Percentiles rank a stretch among this genome's conserved stretches.
Evolutionary conservation across 202 grass and related monocot genomes (phyloP).

Genomic region (Zoysia matrella): DNA sequence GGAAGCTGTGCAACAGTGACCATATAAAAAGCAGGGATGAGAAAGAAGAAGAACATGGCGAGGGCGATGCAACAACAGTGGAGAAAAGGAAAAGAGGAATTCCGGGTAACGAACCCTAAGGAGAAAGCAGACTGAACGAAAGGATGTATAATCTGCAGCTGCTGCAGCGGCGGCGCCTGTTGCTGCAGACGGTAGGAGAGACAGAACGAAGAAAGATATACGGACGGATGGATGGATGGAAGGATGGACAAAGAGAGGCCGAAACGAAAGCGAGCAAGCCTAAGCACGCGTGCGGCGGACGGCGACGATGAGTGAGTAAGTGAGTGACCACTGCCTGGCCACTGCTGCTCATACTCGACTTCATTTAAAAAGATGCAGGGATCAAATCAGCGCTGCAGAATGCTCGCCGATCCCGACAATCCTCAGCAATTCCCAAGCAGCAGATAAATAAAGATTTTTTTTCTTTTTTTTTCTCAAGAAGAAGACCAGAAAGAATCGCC

Average conservation of each 20-base stretch:
- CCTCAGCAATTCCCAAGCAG: no score
- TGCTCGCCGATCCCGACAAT: conserved; percentile 70
- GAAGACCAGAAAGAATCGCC: no score
- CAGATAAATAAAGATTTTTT: no score
- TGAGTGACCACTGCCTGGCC: conserved; percentile 4
- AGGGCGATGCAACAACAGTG: conserved; percentile 33
- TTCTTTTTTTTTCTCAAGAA: no score
- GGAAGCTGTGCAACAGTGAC: conserved; percentile 37
- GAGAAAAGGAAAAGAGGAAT: conserved; percentile 50
- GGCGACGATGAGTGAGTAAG: conserved; percentile 32
- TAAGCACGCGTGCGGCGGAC: conserved; percentile 29
- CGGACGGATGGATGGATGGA: conserved; percentile 48
- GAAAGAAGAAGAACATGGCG: background rate
- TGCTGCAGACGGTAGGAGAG: background rate
- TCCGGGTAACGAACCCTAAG: conserved; percentile 54
- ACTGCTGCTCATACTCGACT: conserved; percentile 19
- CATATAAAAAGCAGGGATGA: background rate
- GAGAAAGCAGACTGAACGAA: conserved; percentile 9
- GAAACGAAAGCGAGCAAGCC: conserved; percentile 16
- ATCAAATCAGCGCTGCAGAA: conserved; percentile 71
- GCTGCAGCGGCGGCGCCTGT: background rate
- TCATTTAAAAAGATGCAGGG: conserved; percentile 47
- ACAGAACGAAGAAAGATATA: no score
- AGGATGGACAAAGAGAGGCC: conserved; percentile 41
- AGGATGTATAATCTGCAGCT: conserved; percentile 21